Percentiles rank a stretch among this genome's conserved stretches.
These are phyloP conservation scores for Firmiana major DNA, from an alignment of 345 rosid genomes.

Conservation along the genomic window DNA sequence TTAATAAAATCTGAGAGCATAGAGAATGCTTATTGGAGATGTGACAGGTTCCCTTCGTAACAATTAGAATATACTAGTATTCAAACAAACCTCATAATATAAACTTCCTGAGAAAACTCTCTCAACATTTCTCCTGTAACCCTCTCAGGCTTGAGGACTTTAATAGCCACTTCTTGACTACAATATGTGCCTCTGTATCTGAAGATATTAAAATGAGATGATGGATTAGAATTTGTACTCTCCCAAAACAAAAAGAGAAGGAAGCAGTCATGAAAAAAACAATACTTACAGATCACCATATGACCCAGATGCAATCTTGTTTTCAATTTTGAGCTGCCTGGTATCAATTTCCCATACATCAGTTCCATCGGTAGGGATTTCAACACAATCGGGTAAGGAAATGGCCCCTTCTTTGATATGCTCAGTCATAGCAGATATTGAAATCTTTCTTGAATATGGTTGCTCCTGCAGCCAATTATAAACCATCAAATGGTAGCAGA, in stretches of 20 bases:
- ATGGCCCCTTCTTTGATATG: slow-evolving; percentile 37
- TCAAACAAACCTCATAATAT: slow-evolving; percentile 79
- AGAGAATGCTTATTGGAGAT: neutral
- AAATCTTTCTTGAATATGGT: slow-evolving; percentile 36
- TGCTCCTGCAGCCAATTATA: slow-evolving; percentile 52
- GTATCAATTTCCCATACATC: slow-evolving; percentile 97
- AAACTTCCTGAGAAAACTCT: slow-evolving; percentile 94
- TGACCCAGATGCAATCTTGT: slow-evolving; percentile 86
- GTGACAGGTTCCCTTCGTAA: neutral
- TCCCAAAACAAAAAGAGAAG: neutral
- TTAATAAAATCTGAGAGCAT: neutral
- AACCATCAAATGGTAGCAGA: slow-evolving; percentile 27
- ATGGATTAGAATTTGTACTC: slow-evolving; percentile 11
- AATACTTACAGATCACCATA: slow-evolving; percentile 80
- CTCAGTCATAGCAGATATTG: slow-evolving; percentile 35
- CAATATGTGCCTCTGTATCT: slow-evolving; percentile 84
- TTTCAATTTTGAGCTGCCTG: slow-evolving; percentile 64
- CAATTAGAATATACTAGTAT: slow-evolving; percentile 5
- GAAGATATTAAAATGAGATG: slow-evolving; percentile 24
- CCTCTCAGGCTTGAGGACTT: slow-evolving; percentile 80
- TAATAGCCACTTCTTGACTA: slow-evolving; percentile 96
- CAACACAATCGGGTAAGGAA: slow-evolving; percentile 53
- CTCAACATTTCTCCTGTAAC: slow-evolving; percentile 69
- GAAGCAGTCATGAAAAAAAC: slow-evolving; percentile 6
- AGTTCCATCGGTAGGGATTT: slow-evolving; percentile 87